Evolutionary conservation across 208 protist genomes (phyloP).

Genomic region (Polymyxa betae): DNA sequence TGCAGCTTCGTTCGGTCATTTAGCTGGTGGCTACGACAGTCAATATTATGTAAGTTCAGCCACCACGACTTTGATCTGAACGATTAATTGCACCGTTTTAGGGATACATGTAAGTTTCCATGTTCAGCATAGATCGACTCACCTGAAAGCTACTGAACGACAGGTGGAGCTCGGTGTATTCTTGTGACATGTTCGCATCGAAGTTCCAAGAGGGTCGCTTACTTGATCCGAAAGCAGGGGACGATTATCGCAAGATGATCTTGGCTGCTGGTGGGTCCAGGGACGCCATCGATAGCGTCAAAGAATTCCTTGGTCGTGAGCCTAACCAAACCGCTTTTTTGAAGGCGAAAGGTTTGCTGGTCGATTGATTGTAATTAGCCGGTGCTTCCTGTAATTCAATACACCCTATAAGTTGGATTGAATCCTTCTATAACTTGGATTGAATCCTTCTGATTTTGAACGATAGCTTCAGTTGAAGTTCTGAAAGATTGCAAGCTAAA

Average conservation of each 20-base stretch:
- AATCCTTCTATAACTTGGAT: no score
- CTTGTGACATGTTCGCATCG: constrained; percentile 48
- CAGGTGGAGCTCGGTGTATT: constrained; percentile 55
- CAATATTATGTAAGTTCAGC: constrained; percentile 26
- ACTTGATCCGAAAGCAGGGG: background rate
- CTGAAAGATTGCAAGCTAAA: no score
- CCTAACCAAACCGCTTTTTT: constrained; percentile 53
- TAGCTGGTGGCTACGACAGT: constrained; percentile 56
- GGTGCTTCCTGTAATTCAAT: no score
- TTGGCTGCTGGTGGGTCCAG: constrained; percentile 36
- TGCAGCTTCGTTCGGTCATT: constrained; percentile 53
- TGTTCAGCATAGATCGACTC: background rate
- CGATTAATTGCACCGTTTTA: background rate
- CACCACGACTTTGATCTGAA: background rate
- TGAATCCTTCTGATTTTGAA: no score
- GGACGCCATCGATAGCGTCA: constrained; percentile 51
- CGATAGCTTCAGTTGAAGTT: no score
- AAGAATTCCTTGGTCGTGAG: constrained; percentile 41
- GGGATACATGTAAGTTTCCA: background rate
- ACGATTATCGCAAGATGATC: constrained; percentile 51
- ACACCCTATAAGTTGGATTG: no score
- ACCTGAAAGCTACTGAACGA: background rate
- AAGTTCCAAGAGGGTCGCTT: constrained; percentile 26
- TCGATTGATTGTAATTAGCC: no score
- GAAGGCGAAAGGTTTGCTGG: constrained; percentile 12